A percentile compares a stretch with the other conserved stretches of the same genome.
These are phyloP conservation scores for Boletus barrowsii DNA, from an alignment of 768 basidiomycete genomes.

Conservation along the genomic window DNA sequence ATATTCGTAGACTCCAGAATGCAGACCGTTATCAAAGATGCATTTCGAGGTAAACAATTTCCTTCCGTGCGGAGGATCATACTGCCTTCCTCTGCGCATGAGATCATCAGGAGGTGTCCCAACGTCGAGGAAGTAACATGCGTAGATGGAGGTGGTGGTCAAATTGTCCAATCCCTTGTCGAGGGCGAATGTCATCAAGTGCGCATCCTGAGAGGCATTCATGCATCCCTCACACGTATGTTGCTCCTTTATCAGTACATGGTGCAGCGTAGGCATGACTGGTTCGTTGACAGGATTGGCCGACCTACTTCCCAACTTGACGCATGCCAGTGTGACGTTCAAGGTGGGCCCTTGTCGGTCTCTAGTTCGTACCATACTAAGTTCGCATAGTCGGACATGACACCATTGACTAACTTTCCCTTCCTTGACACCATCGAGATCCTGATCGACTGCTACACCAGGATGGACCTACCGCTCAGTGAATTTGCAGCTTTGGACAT, in stretches of 20 bases:
- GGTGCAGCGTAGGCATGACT: not conserved
- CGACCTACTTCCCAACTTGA: constrained; percentile 8
- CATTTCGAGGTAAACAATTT: constrained; percentile 7
- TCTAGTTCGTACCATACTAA: not conserved
- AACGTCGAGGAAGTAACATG: constrained; percentile 11
- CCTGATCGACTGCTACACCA: no score
- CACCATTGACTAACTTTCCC: not conserved
- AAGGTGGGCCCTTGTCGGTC: not conserved
- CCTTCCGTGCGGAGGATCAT: constrained; percentile 5
- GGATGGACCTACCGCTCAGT: no score
- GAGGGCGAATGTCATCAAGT: not conserved
- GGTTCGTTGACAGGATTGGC: not conserved
- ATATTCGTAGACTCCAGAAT: not conserved
- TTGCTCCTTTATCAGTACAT: no score
- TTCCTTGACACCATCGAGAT: constrained; percentile 4
- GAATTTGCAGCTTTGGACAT: no score
- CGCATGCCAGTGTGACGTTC: not conserved
- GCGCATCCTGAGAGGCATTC: constrained; percentile 1
- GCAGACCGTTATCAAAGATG: constrained; percentile 2
- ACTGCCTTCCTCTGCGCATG: constrained; percentile 1
- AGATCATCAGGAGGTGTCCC: constrained; percentile 10
- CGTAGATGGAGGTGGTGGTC: constrained; percentile 2
- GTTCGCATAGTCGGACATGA: not conserved
- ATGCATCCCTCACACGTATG: not conserved
- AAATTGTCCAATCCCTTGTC: constrained; percentile 3